A percentile compares a stretch with the other conserved stretches of the same genome.
phyloP scores from a whole-genome alignment of 768 basidiomycete species.

The Phanerochaete carnosa region DNA sequence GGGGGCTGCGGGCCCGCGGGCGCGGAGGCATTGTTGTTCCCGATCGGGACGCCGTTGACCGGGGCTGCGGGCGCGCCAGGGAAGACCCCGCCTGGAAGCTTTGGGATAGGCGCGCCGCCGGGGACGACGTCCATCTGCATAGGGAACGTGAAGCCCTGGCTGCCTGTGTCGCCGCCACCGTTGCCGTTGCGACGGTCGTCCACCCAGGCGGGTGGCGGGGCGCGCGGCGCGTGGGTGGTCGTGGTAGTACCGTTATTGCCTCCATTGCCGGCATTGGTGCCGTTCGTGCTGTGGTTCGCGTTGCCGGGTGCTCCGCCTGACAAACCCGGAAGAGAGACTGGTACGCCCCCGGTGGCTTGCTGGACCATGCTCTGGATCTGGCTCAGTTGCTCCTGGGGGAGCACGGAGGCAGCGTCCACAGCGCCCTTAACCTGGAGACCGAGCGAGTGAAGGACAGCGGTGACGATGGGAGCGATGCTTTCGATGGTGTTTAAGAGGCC shows the following conservation, averaged over 20 bases:
- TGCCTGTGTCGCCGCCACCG: background rate
- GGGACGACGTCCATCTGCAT: background rate
- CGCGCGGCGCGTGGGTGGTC: background rate
- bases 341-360: conserved; percentile 1
- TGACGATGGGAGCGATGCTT: background rate
- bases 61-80: conserved; percentile 3
- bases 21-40: background rate
- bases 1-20: background rate
- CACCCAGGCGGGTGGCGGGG: background rate
- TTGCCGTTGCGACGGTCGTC: background rate
- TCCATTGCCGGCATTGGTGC: background rate
- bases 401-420: background rate
- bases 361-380: background rate
- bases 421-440: conserved; percentile 2
- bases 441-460: background rate
- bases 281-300: background rate
- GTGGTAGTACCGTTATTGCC: background rate
- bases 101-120: background rate
- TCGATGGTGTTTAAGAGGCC: conserved; percentile 3
- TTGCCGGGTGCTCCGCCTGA: background rate
- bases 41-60: background rate
- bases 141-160: conserved; percentile 3
- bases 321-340: background rate
- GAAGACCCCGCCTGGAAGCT: background rate
- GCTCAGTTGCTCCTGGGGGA: background rate